These are phyloP conservation scores for Aureobasidium sp. DNA, from an alignment of 2,329 filamentous ascomycete genomes.

Conservation along the genomic window DNA sequence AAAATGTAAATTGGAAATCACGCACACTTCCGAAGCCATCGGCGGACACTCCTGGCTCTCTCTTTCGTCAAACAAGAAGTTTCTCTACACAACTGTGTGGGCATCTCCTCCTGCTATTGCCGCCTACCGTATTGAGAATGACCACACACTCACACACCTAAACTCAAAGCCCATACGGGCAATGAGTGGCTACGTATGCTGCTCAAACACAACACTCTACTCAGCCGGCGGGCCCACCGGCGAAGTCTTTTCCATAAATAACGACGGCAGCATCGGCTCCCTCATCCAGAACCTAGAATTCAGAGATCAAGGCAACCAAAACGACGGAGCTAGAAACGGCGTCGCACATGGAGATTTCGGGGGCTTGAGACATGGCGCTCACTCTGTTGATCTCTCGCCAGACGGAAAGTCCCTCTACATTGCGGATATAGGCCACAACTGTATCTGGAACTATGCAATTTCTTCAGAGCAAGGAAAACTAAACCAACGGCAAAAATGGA, in stretches of 20 bases:
- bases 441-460: conserved; percentile 27
- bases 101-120: conserved; percentile 28
- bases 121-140: conserved; percentile 24
- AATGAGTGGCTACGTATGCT: conserved; percentile 27
- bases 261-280: conserved; percentile 26
- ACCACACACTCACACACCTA: conserved; percentile 25
- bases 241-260: conserved; percentile 26
- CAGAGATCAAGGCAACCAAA: conserved; percentile 21
- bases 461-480: conserved; percentile 17
- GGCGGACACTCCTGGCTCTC: conserved; percentile 32
- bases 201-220: conserved; percentile 25
- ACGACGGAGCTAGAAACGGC: conserved; percentile 23
- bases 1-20: conserved; percentile 14
- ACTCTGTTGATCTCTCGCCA: conserved; percentile 27
- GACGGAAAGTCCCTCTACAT: conserved; percentile 27
- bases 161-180: conserved; percentile 28
- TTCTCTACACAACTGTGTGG: conserved; percentile 32
- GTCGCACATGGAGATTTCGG: conserved; percentile 31
- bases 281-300: conserved; percentile 29
- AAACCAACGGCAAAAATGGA: conserved; percentile 22
- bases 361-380: conserved; percentile 29
- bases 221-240: conserved; percentile 28
- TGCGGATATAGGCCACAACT: conserved; percentile 31
- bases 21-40: conserved; percentile 25
- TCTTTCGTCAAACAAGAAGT: conserved; percentile 24